Conservation (phyloP, 305 asterid genomes). For the Rubia occidens region DNA sequence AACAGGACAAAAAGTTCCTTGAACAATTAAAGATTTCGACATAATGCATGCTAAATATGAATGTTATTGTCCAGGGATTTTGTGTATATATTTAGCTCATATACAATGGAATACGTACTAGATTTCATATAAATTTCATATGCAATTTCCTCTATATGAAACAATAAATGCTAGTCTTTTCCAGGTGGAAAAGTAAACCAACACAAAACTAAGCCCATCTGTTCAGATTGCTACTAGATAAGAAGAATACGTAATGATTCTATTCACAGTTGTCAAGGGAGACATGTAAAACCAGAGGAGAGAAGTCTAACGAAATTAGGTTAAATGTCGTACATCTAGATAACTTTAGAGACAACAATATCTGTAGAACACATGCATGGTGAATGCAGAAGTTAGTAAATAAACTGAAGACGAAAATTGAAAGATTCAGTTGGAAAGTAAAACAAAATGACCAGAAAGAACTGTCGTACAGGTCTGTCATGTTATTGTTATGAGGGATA, state of each 20-base stretch:
- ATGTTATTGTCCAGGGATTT: background rate
- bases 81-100: background rate
- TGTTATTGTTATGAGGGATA: background rate
- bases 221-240: background rate
- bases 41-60: background rate
- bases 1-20: background rate
- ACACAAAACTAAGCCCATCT: background rate
- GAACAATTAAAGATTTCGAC: background rate
- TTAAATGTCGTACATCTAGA: background rate
- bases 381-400: background rate
- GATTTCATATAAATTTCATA: background rate
- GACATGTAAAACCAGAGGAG: conserved; percentile 1
- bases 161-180: background rate
- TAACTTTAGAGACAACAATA: background rate
- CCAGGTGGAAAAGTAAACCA: background rate
- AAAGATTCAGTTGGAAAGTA: background rate
- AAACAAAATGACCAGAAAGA: background rate
- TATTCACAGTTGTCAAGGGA: background rate
- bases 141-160: background rate
- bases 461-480: background rate
- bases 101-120: background rate
- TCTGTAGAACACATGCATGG: background rate
- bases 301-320: background rate
- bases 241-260: background rate
- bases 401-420: background rate